phyloP scores from a whole-genome alignment of 495 filamentous ascomycete species.

The Aspergillus sclerotiicarbonarius region DNA sequence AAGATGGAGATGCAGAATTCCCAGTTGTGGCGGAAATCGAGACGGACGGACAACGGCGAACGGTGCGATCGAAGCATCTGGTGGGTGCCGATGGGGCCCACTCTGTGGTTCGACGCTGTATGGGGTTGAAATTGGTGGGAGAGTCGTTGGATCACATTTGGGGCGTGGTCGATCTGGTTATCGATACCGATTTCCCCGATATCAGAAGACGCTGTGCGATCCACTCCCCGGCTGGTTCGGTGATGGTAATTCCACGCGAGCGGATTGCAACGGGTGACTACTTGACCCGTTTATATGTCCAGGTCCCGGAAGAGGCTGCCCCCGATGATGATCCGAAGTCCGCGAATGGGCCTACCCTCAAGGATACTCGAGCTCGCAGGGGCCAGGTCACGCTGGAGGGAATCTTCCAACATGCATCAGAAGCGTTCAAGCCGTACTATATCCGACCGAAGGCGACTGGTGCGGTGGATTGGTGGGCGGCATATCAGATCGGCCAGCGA shows the following conservation, averaged over 20 bases:
- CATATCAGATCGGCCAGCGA: slow-evolving; percentile 68
- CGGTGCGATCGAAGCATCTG: slow-evolving; percentile 60
- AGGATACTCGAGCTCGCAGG: slow-evolving; percentile 33
- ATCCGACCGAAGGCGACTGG: slow-evolving; percentile 39
- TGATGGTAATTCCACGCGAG: slow-evolving; percentile 73
- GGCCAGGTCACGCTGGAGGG: slow-evolving; percentile 40
- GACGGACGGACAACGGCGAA: slow-evolving; percentile 44
- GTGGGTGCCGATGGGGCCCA: slow-evolving; percentile 69
- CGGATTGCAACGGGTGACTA: slow-evolving; percentile 51
- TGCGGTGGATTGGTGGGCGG: slow-evolving; percentile 63
- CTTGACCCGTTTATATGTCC: slow-evolving; percentile 67
- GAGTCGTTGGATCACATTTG: slow-evolving; percentile 65
- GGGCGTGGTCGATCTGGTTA: slow-evolving; percentile 65
- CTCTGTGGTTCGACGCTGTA: slow-evolving; percentile 56
- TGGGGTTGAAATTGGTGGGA: slow-evolving; percentile 59
- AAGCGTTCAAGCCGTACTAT: slow-evolving; percentile 47
- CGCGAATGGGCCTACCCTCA: slow-evolving; percentile 18
- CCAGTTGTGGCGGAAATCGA: slow-evolving; percentile 34
- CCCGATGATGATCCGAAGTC: slow-evolving; percentile 19
- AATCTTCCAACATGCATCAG: slow-evolving; percentile 41
- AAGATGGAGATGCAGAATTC: slow-evolving; percentile 56
- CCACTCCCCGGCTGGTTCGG: slow-evolving; percentile 62
- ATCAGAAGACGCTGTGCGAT: slow-evolving; percentile 65
- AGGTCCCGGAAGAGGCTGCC: slow-evolving; percentile 37
- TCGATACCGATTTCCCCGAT: slow-evolving; percentile 69